Base-by-base conservation (phyloP, 257 asterid species). In the Phtheirospermum japonicum region DNA sequence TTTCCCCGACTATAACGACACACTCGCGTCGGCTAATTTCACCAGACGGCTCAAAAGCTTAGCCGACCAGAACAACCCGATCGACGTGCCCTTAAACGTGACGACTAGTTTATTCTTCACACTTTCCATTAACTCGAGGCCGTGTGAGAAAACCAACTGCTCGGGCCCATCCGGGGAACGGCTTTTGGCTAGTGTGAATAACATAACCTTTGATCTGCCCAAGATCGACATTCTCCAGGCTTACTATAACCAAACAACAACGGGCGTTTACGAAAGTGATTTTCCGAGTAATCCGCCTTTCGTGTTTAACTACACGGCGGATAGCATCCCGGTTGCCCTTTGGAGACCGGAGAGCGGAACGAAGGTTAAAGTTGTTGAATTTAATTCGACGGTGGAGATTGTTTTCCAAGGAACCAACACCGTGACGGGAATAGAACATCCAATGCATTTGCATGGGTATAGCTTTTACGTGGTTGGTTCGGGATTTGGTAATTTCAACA, bases 391-490 rank as follows among this genome's bases (percentile, higher is more conserved):
- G 1, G 89, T 86, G 53, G 95, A 84, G 71, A 9, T 86, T 13
- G 81, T 84, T 23, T 72, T 74, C 9, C 95, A 86, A 5, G 83
- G 75, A 0, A 86, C 95, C 0, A 77, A 72, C 57, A 28, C 73
- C 2, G 75, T 76, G 0, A 54, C 74, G 0, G 85, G 87, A 5
- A 62, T 79, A 0, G 92, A 83, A 48, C 95, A 86, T 45, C 95
- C 95, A 0, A 80, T 85, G 80, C 94, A 85, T 57, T 68, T 85
- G 26, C 94, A 85, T 70, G 94, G 94, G 13, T 64, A 83, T 6
- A 86, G 82, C 63, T 86, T 86, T 33, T 86, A 83, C 10, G 89
- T 84, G 0, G 86, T 86, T 5, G 95, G 95, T 0, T 69, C 57
- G 70, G 92, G 85, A 3, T 36, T 78, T 0, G 95, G 92, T 1